Evolutionary conservation across 495 filamentous ascomycete genomes (phyloP), one percentile per base, ranked within the genome.

Genomic region (Delitschia confertaspora): DNA sequence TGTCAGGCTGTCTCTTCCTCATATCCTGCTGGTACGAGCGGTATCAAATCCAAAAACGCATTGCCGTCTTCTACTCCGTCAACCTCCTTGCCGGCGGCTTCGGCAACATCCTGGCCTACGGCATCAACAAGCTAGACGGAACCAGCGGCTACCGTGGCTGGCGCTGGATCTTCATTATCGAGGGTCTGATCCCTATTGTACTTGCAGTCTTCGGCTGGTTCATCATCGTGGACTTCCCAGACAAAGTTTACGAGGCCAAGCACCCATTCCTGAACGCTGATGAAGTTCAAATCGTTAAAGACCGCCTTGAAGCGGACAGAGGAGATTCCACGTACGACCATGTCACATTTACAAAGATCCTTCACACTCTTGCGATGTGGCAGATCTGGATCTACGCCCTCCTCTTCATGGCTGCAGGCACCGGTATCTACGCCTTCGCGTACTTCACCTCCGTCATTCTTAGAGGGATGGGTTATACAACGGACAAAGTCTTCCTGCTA

Each of bases 61-160:
- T 77, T 78, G 71, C 76, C 0, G 44, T 71, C 32, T 83, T 82
- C 56, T 82, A 79, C 52, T 61, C 79, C 19, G 67, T 80, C 38
- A 74, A 75, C 35, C 74, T 68, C 25, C 64, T 78, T 2, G 78
- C 79, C 8, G 69, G 70, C 18, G 79, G 71, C 0, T 70, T 78
- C 52, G 60, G 66, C 0, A 75, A 75, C 45, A 79, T 83, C 38
- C 58, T 83, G 8, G 76, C 79, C 10, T 81, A 70, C 36, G 78
- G 78, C 3, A 35, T 51, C 21, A 51, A 42, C 19, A 41, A 51
- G 38, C 25, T 55, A 24, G 33, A 43, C 19, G 47, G 51, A 14
- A 22, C 21, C 8, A 58, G 58, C 6, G 67, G 65, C 0, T 51
- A 74, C 4, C 56, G 47, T 19, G 78, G 79, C 17, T 83, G 78